A percentile compares a stretch with the other conserved stretches of the same genome.
Conservation (phyloP, 2,329 filamentous ascomycete genomes). For the Chaetomium globosum region DNA sequence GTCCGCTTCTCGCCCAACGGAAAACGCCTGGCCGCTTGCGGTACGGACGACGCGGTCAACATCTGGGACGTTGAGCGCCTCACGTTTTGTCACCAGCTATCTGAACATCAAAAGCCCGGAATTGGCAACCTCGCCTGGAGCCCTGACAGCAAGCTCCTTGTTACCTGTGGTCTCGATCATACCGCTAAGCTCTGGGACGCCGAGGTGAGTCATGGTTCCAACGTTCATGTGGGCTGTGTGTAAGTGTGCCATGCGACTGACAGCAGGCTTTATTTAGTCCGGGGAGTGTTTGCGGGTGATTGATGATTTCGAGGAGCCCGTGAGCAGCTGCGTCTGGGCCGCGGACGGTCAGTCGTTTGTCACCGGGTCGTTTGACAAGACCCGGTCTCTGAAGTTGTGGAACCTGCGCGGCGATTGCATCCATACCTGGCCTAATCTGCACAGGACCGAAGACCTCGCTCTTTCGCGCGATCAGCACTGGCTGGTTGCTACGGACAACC, state of each 20-base stretch:
- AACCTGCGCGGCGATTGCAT: slow-evolving; percentile 63
- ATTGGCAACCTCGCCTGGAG: slow-evolving; percentile 88
- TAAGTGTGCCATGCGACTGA: slow-evolving; percentile 11
- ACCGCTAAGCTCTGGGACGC: slow-evolving; percentile 76
- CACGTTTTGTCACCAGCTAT: slow-evolving; percentile 62
- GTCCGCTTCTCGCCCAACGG: slow-evolving; percentile 89
- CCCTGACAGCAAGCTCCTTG: slow-evolving; percentile 81
- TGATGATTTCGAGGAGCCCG: slow-evolving; percentile 75
- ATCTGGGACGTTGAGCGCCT: slow-evolving; percentile 82
- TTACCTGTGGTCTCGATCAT: slow-evolving; percentile 78
- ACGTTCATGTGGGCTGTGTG: no score
- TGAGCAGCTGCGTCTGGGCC: slow-evolving; percentile 89
- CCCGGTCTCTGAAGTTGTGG: slow-evolving; percentile 70
- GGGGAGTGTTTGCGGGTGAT: slow-evolving; percentile 66
- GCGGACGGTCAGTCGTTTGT: slow-evolving; percentile 76
- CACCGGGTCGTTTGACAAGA: slow-evolving; percentile 73
- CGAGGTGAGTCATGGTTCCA: slow-evolving; percentile 54
- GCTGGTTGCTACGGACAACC: slow-evolving; percentile 75
- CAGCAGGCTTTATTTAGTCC: slow-evolving; percentile 53
- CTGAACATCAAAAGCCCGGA: slow-evolving; percentile 64
- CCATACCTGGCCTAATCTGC: slow-evolving; percentile 68
- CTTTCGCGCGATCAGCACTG: slow-evolving; percentile 78
- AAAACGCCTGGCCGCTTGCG: slow-evolving; percentile 77
- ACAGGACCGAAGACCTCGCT: slow-evolving; percentile 82
- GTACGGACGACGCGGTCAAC: slow-evolving; percentile 71